phyloP scores from a whole-genome alignment of 495 filamentous ascomycete genomes.

The Penicilliopsis zonata region DNA sequence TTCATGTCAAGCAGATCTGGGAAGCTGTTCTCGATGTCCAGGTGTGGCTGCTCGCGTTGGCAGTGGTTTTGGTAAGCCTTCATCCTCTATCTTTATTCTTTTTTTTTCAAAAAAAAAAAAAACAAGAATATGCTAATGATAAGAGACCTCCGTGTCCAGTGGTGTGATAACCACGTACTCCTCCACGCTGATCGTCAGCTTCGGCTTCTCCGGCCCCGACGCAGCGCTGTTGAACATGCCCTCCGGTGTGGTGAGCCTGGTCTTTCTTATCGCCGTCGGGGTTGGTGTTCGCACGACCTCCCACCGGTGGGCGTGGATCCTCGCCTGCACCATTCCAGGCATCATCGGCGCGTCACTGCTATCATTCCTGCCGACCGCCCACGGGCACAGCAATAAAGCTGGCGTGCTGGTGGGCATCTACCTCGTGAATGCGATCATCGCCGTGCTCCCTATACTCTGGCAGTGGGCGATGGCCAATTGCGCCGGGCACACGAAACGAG shows the following conservation, averaged over 20 bases:
- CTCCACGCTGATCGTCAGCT: neutral
- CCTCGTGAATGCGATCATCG: neutral
- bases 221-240: neutral
- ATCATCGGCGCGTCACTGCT: neutral
- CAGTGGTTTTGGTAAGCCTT: too few relatives aligned
- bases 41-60: too few relatives aligned
- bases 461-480: neutral
- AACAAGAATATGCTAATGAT: too few relatives aligned
- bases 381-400: neutral
- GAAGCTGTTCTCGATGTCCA: too few relatives aligned
- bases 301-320: neutral
- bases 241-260: neutral
- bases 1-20: conserved; percentile 35
- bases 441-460: neutral
- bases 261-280: neutral
- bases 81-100: too few relatives aligned
- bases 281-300: neutral
- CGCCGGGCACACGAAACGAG: neutral
- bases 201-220: neutral
- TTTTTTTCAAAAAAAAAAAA: conserved; percentile 11
- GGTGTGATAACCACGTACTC: neutral
- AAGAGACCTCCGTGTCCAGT: too few relatives aligned
- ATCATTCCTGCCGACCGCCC: neutral
- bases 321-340: neutral
- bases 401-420: neutral